Conservation (phyloP, 2,329 filamentous ascomycete genomes). For the Neophaeococcomyces mojaviensis region DNA sequence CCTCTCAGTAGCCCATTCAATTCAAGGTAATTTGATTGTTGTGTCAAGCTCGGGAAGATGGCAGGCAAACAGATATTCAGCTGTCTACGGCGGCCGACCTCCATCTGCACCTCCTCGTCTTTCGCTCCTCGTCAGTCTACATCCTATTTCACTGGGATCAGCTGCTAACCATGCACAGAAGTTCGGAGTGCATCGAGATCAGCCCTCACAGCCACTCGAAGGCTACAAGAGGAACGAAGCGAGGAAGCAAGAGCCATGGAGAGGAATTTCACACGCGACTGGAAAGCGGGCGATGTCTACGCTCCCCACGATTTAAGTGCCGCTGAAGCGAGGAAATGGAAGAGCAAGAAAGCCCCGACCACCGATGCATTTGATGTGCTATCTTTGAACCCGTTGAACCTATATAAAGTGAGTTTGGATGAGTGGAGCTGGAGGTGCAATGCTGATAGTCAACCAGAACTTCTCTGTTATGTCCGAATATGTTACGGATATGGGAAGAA, state of each 20-base stretch:
- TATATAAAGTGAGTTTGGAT: slow-evolving; percentile 68
- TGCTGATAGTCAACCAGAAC: slow-evolving; percentile 54
- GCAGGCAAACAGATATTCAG: slow-evolving; percentile 1
- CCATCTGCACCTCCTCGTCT: background rate
- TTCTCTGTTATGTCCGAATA: slow-evolving; percentile 87
- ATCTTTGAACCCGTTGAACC: slow-evolving; percentile 68
- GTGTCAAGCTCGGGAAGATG: too few relatives aligned
- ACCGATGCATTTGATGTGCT: slow-evolving; percentile 72
- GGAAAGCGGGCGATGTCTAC: slow-evolving; percentile 76
- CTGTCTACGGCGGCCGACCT: background rate
- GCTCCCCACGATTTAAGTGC: slow-evolving; percentile 78
- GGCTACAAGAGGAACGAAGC: slow-evolving; percentile 27
- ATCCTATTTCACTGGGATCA: too few relatives aligned
- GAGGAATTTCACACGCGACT: slow-evolving; percentile 53
- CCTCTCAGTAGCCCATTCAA: too few relatives aligned
- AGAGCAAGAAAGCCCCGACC: slow-evolving; percentile 45
- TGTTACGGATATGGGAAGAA: slow-evolving; percentile 75
- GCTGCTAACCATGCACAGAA: background rate
- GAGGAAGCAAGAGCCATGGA: slow-evolving; percentile 33
- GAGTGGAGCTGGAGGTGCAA: slow-evolving; percentile 5
- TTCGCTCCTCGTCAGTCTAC: background rate
- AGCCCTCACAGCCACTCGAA: slow-evolving; percentile 2
- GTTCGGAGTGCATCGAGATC: too few relatives aligned
- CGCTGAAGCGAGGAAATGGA: slow-evolving; percentile 76
- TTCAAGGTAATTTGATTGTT: too few relatives aligned